These are phyloP conservation scores for Areca catechu DNA, from an alignment of 176 grass and related monocot genomes.

Conservation along the genomic window DNA sequence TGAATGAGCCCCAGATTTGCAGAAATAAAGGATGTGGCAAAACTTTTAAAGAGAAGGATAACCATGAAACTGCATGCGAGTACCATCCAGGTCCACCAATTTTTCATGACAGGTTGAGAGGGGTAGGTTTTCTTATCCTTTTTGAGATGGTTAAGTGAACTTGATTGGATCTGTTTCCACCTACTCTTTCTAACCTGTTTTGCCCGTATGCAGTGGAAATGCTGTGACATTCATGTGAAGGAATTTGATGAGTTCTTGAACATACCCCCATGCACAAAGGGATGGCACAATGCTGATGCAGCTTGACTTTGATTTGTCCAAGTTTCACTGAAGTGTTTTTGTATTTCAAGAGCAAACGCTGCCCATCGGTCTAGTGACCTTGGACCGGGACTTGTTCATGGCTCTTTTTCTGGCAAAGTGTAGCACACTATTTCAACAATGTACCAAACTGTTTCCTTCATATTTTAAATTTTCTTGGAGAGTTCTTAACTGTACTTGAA, in stretches of 20 bases:
- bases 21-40: background rate
- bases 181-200: background rate
- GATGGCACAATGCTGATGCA: slow-evolving; percentile 85
- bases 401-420: too few species aligned
- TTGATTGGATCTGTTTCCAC: too few species aligned
- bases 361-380: too few species aligned
- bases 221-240: slow-evolving; percentile 85
- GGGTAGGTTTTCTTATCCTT: background rate
- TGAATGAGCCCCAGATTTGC: background rate
- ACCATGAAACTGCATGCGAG: background rate
- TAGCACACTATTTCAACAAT: too few species aligned
- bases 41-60: background rate
- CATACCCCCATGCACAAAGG: slow-evolving; percentile 87
- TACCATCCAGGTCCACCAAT: slow-evolving; percentile 11
- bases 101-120: slow-evolving; percentile 69
- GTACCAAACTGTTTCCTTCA: too few species aligned
- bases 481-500: too few species aligned
- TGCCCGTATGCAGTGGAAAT: slow-evolving; percentile 68
- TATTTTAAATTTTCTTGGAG: too few species aligned
- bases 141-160: background rate
- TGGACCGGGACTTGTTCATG: too few species aligned
- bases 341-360: too few species aligned
- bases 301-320: slow-evolving; percentile 23
- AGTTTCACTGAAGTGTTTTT: background rate
- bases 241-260: slow-evolving; percentile 96